Base-by-base conservation (phyloP, 441 rosid genomes). In the Populus hybrid region DNA sequence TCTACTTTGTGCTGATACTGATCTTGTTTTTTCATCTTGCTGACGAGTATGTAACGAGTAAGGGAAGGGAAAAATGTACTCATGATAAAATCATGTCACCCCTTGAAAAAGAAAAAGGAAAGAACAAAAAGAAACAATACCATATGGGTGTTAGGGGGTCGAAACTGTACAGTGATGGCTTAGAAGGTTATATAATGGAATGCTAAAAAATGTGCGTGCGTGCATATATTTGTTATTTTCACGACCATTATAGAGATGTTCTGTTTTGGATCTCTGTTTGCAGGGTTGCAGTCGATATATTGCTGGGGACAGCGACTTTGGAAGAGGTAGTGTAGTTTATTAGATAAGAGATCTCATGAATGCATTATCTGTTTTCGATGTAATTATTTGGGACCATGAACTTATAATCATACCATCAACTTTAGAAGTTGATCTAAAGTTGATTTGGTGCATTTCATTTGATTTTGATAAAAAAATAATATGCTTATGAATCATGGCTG, bases 211-310 rank as follows among this genome's bases (percentile, higher is more conserved):
- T 29, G 31, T 29, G 31, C 0, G 29, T 28, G 29, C 29, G 29
- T 28, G 29, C n/a, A 8, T 12, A 45, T 59, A 2, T 9, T 3
- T 33, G 35, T 74, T 74, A 14, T 1, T 16, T 16, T 7, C 77
- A 11, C 18, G 53, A 76, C 29, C 14, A 23, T 21, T 36, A 71
- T 45, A 68, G 29, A 42, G 63, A 59, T 68, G 12, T 70, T 68
- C 12, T 38, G 10, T 77, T 69, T 1, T 77, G 71, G 64, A 72
- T 80, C 28, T 79, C 76, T 63, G 69, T 78, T 73, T 83, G 84
- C 90, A 94, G 99, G 97, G 97, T 85, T 97, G 97, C 84, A 89
- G 94, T 86, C 89, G 88, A 68, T 93, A 88, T 73, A 86, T 84
- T 76, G 82, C 81, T 24, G 86, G 87, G 67, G 95, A 93, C 81